These are phyloP conservation scores for Jamesozyma jinghongensis DNA, from an alignment of 805 yeast genomes.

Conservation along the genomic window DNA sequence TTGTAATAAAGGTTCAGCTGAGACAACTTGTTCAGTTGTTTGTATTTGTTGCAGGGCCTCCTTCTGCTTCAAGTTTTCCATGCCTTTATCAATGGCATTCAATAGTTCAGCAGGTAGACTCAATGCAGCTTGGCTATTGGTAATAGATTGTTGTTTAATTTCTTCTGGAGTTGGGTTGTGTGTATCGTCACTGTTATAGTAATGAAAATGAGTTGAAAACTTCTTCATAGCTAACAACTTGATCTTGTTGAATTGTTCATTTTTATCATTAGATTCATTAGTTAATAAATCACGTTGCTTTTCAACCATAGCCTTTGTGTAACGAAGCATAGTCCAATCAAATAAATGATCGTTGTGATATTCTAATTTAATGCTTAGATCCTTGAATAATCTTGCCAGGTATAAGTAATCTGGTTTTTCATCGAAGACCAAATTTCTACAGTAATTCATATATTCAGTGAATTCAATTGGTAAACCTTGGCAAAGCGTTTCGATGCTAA, in stretches of 20 bases:
- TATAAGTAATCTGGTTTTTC: slow-evolving; percentile 93
- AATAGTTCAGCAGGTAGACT: slow-evolving; percentile 23
- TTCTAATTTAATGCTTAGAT: slow-evolving; percentile 76
- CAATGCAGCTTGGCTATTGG: slow-evolving; percentile 21
- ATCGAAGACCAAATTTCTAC: slow-evolving; percentile 84
- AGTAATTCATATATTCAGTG: slow-evolving; percentile 76
- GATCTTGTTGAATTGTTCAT: slow-evolving; percentile 28
- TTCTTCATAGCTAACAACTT: slow-evolving; percentile 29
- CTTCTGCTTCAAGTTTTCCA: slow-evolving; percentile 25
- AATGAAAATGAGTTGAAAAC: slow-evolving; percentile 32
- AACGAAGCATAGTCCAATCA: slow-evolving; percentile 76
- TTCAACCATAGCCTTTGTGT: slow-evolving; percentile 29
- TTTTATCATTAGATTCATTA: slow-evolving; percentile 12
- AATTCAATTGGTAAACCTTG: slow-evolving; percentile 90
- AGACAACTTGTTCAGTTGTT: slow-evolving; percentile 8
- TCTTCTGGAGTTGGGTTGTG: slow-evolving; percentile 31
- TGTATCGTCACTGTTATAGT: slow-evolving; percentile 24
- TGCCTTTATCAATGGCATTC: slow-evolving; percentile 26
- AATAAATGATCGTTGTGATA: slow-evolving; percentile 89
- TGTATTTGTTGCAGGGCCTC: slow-evolving; percentile 9
- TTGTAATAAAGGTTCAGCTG: slow-evolving; percentile 10
- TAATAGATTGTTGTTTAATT: slow-evolving; percentile 26
- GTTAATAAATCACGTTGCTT: slow-evolving; percentile 18
- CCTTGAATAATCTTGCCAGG: slow-evolving; percentile 81
- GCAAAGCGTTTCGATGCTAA: slow-evolving; percentile 77